phyloP scores from a whole-genome alignment of 768 basidiomycete genomes.

The Zangia roseola region DNA sequence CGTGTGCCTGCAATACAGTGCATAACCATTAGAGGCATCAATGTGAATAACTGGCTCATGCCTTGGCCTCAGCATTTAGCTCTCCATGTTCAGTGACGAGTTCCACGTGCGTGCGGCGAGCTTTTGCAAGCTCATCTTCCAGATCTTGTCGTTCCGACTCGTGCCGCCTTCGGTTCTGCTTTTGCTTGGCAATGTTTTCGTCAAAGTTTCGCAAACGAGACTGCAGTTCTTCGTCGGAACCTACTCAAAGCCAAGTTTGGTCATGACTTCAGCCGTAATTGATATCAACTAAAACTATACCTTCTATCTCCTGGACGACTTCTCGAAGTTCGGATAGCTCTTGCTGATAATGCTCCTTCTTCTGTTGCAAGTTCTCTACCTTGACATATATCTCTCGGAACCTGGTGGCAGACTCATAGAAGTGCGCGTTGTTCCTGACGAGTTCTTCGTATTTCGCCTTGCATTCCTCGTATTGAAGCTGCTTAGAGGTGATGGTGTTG shows the following conservation, averaged over 20 bases:
- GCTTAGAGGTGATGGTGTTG: slow-evolving; percentile 61
- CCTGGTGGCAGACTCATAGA: slow-evolving; percentile 79
- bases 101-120: slow-evolving; percentile 52
- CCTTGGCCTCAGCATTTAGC: slow-evolving; percentile 73
- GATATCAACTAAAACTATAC: slow-evolving; percentile 29
- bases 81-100: slow-evolving; percentile 64
- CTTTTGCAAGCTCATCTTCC: slow-evolving; percentile 54
- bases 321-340: slow-evolving; percentile 63
- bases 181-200: slow-evolving; percentile 51
- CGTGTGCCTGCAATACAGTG: slow-evolving; percentile 56
- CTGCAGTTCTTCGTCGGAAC: slow-evolving; percentile 70
- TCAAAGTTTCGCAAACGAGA: slow-evolving; percentile 58
- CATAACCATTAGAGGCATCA: not conserved
- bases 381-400: slow-evolving; percentile 84
- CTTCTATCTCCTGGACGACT: slow-evolving; percentile 65
- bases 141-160: slow-evolving; percentile 56
- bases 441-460: slow-evolving; percentile 63
- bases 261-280: not conserved
- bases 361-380: slow-evolving; percentile 60
- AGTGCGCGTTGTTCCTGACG: slow-evolving; percentile 68
- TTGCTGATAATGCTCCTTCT: slow-evolving; percentile 56
- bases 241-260: slow-evolving; percentile 34
- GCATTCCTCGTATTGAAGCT: slow-evolving; percentile 70
- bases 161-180: slow-evolving; percentile 46
- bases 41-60: slow-evolving; percentile 18